Evolutionary conservation across 2,329 filamentous ascomycete species (phyloP), one percentile per base, ranked within the genome.

Genomic region (Xylariales sp.): DNA sequence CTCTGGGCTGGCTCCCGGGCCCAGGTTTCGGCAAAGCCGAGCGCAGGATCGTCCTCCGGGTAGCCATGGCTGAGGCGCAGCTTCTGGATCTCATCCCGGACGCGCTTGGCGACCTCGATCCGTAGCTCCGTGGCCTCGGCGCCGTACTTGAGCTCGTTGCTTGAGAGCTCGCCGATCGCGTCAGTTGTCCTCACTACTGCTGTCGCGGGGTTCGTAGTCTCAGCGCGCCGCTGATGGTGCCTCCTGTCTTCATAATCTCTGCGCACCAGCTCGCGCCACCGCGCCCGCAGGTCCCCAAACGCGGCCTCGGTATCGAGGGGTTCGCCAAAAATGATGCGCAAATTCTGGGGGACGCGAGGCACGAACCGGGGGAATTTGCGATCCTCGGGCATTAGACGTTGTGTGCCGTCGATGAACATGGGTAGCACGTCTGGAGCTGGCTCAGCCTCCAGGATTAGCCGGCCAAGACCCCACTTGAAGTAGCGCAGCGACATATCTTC

Each of bases 381-480:
- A 41, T 81, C 74, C 62, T 97, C 91, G 52, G 87, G 76, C 91
- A 97, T 96, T 49, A 95, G 72, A 42, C 84, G 66, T 56, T 96
- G 85, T 13, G 86, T 85, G 19, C 93, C 93, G 53, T 96, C 88
- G 34, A 97, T 83, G 71, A 94, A 98, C 65, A 98, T 91, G 29
- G 93, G 89, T 24, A 98, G 76, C 15, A 98, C 76, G 49, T 94
- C 87, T 0, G 93, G 93, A 45, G 86, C 82, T 4, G 88, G 88
- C 33, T 91, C 85, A 32, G 84, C 79, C 62, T 98, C 93, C 32
- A 98, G 78, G 41, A 98, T 93, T 41, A 97, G 73, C 3, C 93
- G 80, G 6, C 91, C 88, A 2, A 97, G 74, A 1, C 93, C 93
- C 93, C 93, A 98, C 68, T 95, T 96, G 77, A 97, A 97, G 66